Base-by-base conservation (phyloP, 2,329 filamentous ascomycete species). In the Neonectria coccinea region DNA sequence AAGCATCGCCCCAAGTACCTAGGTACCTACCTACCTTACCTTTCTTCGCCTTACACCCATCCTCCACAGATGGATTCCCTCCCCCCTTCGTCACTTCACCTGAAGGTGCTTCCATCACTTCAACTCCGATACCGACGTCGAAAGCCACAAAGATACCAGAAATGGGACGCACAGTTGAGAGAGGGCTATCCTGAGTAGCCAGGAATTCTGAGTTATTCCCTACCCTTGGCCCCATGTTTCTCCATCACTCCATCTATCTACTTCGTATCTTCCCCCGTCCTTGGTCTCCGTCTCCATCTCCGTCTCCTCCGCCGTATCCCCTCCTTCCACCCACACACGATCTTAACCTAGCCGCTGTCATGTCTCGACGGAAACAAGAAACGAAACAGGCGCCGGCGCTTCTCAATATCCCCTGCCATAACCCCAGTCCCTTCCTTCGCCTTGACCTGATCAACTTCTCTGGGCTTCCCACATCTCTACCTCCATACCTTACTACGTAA, bases 341-440 rank as follows among this genome's bases (percentile, higher is more conserved):
- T 59, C 68, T 42, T 42, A 4, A 42, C 39, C 39, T 72, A 72
- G 66, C 67, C 70, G 70, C 70, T 70, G 63, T 70, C 65, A 68
- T 59, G 68, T 61, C 68, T 33, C 25, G 59, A 58, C 56, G 64
- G 64, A 70, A 73, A 70, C 70, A 69, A 66, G 64, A 73, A 73
- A 73, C 70, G 70, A 73, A 73, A 73, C 71, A 73, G 71, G 56
- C 71, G 70, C 70, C 56, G 64, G 71, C 71, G 71, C 71, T 70
- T 73, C 70, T 62, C 56, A 48, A 22, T 52, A 56, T 64, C 47
- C 65, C 64, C 69, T 63, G 63, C 44, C 47, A 56, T 54, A 29
- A 71, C 61, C 70, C 67, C 54, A 57, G 67, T 61, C 62, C 3
- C 62, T 29, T 67, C 57, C 47, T 20, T 27, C 9, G 22, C 51